Conservation (phyloP, 1,284 basidiomycete species). For the Sphagnurus paluster region DNA sequence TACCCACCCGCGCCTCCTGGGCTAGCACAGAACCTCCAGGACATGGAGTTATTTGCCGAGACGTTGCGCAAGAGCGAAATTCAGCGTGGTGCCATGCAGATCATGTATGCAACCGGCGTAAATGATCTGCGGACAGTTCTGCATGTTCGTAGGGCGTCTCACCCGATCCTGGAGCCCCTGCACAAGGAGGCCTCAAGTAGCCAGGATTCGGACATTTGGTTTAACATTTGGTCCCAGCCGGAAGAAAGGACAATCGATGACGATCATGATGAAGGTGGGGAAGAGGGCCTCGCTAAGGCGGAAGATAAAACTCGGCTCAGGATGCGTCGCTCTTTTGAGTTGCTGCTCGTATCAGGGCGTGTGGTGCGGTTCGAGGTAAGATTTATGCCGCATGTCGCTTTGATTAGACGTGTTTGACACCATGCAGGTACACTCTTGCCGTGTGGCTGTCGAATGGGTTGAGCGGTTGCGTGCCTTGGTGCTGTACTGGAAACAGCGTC, state of each 20-base stretch:
- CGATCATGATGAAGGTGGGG: constrained; percentile 67
- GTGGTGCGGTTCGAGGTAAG: constrained; percentile 75
- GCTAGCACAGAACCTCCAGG: constrained; percentile 30
- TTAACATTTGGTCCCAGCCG: constrained; percentile 39
- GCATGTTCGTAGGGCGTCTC: constrained; percentile 63
- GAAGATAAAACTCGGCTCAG: constrained; percentile 50
- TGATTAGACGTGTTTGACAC: constrained; percentile 4
- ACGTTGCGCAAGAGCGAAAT: constrained; percentile 53
- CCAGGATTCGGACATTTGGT: constrained; percentile 38
- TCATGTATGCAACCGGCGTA: constrained; percentile 64
- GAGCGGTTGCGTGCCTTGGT: constrained; percentile 66
- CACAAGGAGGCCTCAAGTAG: constrained; percentile 35
- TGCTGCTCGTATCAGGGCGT: constrained; percentile 68
- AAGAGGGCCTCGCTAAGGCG: constrained; percentile 46
- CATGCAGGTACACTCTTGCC: constrained; percentile 59
- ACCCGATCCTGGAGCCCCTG: constrained; percentile 37
- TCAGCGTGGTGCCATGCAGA: constrained; percentile 63
- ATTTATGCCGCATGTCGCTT: constrained; percentile 1
- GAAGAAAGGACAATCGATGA: constrained; percentile 47
- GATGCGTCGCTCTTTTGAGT: constrained; percentile 75
- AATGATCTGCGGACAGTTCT: constrained; percentile 69
- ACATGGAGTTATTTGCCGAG: constrained; percentile 33
- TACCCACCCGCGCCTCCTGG: constrained; percentile 72
- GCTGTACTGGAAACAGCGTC: constrained; percentile 75
- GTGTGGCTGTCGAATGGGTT: constrained; percentile 78